These are phyloP conservation scores for Eucalyptus pauciflora DNA, from an alignment of 345 rosid genomes.

Conservation along the genomic window DNA sequence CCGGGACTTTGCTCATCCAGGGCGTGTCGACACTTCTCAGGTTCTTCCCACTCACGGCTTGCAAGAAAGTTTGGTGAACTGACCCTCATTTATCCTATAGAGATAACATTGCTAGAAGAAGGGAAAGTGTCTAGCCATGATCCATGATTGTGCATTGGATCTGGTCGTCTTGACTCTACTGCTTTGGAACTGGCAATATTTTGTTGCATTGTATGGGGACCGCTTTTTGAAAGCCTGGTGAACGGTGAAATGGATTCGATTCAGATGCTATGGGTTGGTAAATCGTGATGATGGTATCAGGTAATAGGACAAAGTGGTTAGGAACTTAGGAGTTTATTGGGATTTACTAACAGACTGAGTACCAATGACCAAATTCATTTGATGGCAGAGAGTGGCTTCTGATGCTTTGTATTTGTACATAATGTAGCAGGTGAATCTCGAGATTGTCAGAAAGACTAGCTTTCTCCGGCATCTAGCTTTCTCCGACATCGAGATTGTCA, in stretches of 20 bases:
- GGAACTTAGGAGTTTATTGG: not conserved
- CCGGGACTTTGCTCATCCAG: slow-evolving; percentile 37
- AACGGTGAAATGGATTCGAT: not conserved
- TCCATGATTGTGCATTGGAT: not conserved
- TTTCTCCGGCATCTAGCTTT: not conserved
- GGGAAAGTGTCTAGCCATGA: not conserved
- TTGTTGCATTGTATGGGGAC: not conserved
- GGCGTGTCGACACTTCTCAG: slow-evolving; percentile 51
- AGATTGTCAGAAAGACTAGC: not conserved
- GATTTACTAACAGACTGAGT: not conserved
- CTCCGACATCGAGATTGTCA: too few relatives aligned
- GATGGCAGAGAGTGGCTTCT: not conserved
- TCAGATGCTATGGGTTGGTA: not conserved
- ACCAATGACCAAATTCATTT: not conserved
- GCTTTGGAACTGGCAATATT: not conserved
- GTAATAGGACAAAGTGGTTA: not conserved
- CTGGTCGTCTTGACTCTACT: not conserved
- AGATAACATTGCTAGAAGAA: not conserved
- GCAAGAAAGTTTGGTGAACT: slow-evolving; percentile 38
- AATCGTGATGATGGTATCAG: not conserved
- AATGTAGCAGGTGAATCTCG: not conserved
- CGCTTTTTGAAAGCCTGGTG: not conserved
- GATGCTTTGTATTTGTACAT: not conserved
- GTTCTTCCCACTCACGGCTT: slow-evolving; percentile 40
- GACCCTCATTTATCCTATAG: not conserved